Base-by-base conservation (phyloP, 2,329 filamentous ascomycete species). In the Paraphoma sp. region DNA sequence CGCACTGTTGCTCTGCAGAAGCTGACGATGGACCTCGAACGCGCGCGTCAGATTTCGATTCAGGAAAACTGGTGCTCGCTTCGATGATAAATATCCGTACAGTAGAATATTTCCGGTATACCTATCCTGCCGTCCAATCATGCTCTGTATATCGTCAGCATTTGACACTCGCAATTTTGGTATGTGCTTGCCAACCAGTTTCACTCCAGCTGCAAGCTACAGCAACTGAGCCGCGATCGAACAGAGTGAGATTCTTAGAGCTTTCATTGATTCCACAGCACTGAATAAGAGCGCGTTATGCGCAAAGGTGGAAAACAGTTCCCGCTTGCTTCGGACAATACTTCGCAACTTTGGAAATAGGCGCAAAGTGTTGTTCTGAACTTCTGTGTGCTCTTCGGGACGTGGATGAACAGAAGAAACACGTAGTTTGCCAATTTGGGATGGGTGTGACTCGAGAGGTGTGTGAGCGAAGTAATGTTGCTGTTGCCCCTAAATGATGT, bases 51-150 rank as follows among this genome's bases (percentile, higher is more conserved):
- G 48, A 16, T 73, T 75, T 36, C 72, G 61, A 42, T 62, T 53
- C 8, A 75, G 58, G 40, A 75, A 71, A 9, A 62, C 51, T 10
- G 62, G 66, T 8, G 62, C 59, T 31, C 67, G 60, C 16, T 54
- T 65, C n/a, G 33, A 48, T 12, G 56, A 50, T n/a, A 74, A 29
- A 43, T 63, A 69, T 7, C 66, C 54, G 58, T 72, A 73, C 28
- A 71, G 48, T 44, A 69, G 43, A 10, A 68, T 57, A 38, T 72
- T 73, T 38, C 69, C 69, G 7, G 53, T 51, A 45, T 64, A 66
- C 30, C 46, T 51, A 28, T 63, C 62, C 48, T 58, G 58, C 48
- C 52, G 58, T 40, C 48, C 57, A 44, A 65, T 61, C 71, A 74
- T 74, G 57, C 60, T 72, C 65, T 64, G 36, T 28, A 28, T 11